These are phyloP conservation scores for Guadua angustifolia DNA, from an alignment of 176 grass and related monocot genomes.

Conservation along the genomic window DNA sequence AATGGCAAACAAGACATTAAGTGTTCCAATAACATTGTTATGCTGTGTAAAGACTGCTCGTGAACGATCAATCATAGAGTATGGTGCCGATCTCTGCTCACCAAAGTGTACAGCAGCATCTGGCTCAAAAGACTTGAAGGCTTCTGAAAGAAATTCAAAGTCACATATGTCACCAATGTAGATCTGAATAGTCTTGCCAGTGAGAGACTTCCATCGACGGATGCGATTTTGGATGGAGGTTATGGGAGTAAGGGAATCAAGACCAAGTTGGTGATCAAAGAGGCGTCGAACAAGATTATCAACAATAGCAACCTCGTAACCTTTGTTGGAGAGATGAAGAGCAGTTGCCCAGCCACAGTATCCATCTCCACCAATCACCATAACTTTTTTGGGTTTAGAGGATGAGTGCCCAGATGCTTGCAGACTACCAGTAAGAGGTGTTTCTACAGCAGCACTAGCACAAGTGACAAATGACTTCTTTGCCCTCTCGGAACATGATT, in stretches of 20 bases:
- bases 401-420: slow-evolving; percentile 54
- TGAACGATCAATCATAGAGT: slow-evolving; percentile 95
- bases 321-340: slow-evolving; percentile 94
- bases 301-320: slow-evolving; percentile 90
- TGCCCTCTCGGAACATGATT: slow-evolving; percentile 31
- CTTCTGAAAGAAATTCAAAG: slow-evolving; percentile 93
- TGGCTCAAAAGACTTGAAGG: slow-evolving; percentile 92
- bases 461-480: slow-evolving; percentile 48
- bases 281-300: slow-evolving; percentile 85
- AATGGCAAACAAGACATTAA: slow-evolving; percentile 92
- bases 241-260: slow-evolving; percentile 90
- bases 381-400: slow-evolving; percentile 76
- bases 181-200: slow-evolving; percentile 77
- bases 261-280: slow-evolving; percentile 92
- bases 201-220: slow-evolving; percentile 78
- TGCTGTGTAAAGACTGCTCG: slow-evolving; percentile 91
- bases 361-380: slow-evolving; percentile 98
- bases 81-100: slow-evolving; percentile 91
- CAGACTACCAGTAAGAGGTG: slow-evolving; percentile 51
- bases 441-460: slow-evolving; percentile 58
- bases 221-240: slow-evolving; percentile 85
- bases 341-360: slow-evolving; percentile 97
- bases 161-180: slow-evolving; percentile 93
- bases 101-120: slow-evolving; percentile 91
- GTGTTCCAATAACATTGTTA: slow-evolving; percentile 95